Conservation (phyloP, 805 yeast genomes). For the Saccharomycopsis oosterbeekiorum region DNA sequence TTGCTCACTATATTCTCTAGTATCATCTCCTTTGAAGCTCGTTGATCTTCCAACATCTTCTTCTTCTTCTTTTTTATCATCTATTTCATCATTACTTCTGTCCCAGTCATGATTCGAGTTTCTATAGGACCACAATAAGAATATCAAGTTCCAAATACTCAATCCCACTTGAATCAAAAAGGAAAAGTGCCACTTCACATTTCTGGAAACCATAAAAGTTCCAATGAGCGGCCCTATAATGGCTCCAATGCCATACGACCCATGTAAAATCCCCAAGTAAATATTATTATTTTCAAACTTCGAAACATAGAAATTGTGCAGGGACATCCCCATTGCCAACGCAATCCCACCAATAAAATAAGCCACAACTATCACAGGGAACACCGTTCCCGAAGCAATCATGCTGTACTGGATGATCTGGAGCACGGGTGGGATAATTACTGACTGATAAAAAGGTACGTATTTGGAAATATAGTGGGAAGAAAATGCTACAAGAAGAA, state of each 20-base stretch:
- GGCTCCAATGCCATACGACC: slow-evolving; percentile 57
- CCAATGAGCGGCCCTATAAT: slow-evolving; percentile 50
- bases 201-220: slow-evolving; percentile 40
- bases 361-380: slow-evolving; percentile 38
- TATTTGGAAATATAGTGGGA: slow-evolving; percentile 34
- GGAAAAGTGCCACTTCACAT: slow-evolving; percentile 44
- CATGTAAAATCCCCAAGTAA: slow-evolving; percentile 48
- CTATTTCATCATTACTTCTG: slow-evolving; percentile 26
- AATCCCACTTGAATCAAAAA: slow-evolving; percentile 44
- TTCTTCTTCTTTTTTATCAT: background rate
- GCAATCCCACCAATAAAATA: slow-evolving; percentile 54
- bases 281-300: slow-evolving; percentile 38
- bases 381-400: slow-evolving; percentile 39
- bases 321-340: slow-evolving; percentile 38
- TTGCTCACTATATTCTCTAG: background rate
- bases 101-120: slow-evolving; percentile 35
- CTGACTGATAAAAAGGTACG: slow-evolving; percentile 33
- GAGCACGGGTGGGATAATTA: slow-evolving; percentile 30
- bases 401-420: slow-evolving; percentile 35
- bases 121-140: slow-evolving; percentile 34
- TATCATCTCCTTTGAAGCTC: background rate
- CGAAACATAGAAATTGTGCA: slow-evolving; percentile 42
- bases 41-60: background rate
- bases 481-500: slow-evolving; percentile 38
- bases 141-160: slow-evolving; percentile 26